Conservation (phyloP, 306 rosid genomes). For the Glycine tomentella region DNA sequence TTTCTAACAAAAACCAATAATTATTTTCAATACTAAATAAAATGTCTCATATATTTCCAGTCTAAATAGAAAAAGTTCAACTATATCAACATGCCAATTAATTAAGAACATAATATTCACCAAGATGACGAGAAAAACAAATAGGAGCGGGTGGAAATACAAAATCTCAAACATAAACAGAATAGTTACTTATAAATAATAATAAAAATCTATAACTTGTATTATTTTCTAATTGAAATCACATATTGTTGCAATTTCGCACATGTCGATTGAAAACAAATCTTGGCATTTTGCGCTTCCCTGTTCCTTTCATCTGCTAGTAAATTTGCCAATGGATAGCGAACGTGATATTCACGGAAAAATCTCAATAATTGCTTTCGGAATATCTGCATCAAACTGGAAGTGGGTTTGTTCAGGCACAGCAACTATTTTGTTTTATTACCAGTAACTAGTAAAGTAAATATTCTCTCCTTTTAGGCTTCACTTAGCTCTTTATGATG, state of each 20-base stretch:
- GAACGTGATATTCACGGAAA: conserved; percentile 12
- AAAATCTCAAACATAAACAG: background rate
- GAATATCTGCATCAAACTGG: background rate
- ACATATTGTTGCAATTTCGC: background rate
- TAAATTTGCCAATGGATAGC: background rate
- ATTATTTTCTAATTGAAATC: background rate
- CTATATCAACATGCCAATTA: background rate
- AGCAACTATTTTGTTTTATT: background rate
- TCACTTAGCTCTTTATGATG: too few relatives aligned
- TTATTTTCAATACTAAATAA: too few relatives aligned
- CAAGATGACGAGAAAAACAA: too few relatives aligned
- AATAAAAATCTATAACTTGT: background rate
- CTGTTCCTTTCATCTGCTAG: background rate
- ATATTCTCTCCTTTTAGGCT: too few relatives aligned
- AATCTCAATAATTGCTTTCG: background rate
- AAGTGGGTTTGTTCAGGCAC: background rate
- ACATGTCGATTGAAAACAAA: conserved; percentile 1
- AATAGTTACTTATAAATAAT: background rate
- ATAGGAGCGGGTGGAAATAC: background rate
- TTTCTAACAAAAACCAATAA: too few relatives aligned
- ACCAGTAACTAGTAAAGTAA: too few relatives aligned
- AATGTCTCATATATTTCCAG: too few relatives aligned
- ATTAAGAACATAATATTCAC: too few relatives aligned
- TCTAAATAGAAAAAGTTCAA: too few relatives aligned
- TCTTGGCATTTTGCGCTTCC: background rate